Conservation (phyloP, 176 grass and related monocot genomes). For the Bothriochloa decipiens region DNA sequence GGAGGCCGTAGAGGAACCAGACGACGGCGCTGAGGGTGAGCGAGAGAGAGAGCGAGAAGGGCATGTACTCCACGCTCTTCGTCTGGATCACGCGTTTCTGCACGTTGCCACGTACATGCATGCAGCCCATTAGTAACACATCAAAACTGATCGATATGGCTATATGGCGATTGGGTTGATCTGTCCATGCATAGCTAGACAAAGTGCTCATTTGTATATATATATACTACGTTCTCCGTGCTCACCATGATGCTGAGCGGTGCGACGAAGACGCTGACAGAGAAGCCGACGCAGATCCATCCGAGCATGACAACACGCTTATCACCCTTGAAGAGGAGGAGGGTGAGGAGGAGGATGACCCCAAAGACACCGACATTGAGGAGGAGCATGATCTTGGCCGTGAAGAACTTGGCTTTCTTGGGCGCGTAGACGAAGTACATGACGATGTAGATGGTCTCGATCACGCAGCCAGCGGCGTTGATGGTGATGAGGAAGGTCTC, state of each 20-base stretch:
- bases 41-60: conserved; percentile 80
- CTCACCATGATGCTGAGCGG: conserved; percentile 86
- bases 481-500: conserved; percentile 79
- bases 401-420: conserved; percentile 55
- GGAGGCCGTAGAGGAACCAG: conserved; percentile 87
- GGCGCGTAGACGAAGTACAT: conserved; percentile 72
- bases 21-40: conserved; percentile 79
- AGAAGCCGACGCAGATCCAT: conserved; percentile 78
- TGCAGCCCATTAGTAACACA: not conserved
- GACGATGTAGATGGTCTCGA: conserved; percentile 79
- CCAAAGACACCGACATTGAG: conserved; percentile 68
- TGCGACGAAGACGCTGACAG: conserved; percentile 75
- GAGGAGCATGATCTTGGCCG: conserved; percentile 60
- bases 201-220: too few species aligned
- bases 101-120: not conserved
- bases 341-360: conserved; percentile 60
- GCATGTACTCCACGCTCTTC: conserved; percentile 90
- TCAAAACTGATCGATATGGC: not conserved
- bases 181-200: not conserved
- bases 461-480: conserved; percentile 61
- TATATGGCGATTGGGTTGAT: too few species aligned
- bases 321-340: conserved; percentile 43
- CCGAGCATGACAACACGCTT: conserved; percentile 49
- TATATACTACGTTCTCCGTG: not conserved
- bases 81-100: conserved; percentile 78